phyloP scores from a whole-genome alignment of 1,139 yeast genomes.

The Suhomyces panamericanus region DNA sequence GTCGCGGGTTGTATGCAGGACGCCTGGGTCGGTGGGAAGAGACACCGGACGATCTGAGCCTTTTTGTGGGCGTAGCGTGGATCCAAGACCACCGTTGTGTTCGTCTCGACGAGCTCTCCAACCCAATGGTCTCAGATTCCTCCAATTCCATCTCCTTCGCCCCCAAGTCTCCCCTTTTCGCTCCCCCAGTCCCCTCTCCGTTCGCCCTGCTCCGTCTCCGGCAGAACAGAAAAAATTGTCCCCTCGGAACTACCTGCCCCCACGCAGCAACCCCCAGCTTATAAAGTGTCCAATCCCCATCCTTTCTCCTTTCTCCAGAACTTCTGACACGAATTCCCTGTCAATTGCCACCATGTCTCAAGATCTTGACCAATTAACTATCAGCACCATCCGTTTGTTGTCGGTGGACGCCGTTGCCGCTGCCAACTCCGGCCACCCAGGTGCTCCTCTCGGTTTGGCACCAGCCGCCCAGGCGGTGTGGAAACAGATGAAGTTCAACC shows the following conservation, averaged over 20 bases:
- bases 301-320: background rate
- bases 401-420: slow-evolving; percentile 85
- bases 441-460: slow-evolving; percentile 98
- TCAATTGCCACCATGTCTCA: slow-evolving; percentile 23
- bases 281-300: slow-evolving; percentile 4
- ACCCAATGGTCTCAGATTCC: background rate
- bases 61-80: background rate
- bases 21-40: no score
- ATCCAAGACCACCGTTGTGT: background rate
- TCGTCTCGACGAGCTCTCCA: background rate
- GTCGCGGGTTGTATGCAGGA: no score
- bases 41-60: background rate
- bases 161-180: background rate
- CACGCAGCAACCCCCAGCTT: slow-evolving; percentile 9
- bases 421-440: slow-evolving; percentile 99
- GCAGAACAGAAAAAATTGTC: slow-evolving; percentile 1
- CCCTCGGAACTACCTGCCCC: slow-evolving; percentile 12
- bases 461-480: slow-evolving; percentile 71
- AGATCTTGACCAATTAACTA: slow-evolving; percentile 67
- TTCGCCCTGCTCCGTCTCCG: slow-evolving; percentile 2
- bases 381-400: slow-evolving; percentile 87
- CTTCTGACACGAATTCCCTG: background rate
- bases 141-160: background rate
- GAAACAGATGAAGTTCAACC: slow-evolving; percentile 83
- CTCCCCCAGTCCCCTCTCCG: background rate